Conservation (phyloP, 2,329 filamentous ascomycete genomes). For the Neonectria coccinea region DNA sequence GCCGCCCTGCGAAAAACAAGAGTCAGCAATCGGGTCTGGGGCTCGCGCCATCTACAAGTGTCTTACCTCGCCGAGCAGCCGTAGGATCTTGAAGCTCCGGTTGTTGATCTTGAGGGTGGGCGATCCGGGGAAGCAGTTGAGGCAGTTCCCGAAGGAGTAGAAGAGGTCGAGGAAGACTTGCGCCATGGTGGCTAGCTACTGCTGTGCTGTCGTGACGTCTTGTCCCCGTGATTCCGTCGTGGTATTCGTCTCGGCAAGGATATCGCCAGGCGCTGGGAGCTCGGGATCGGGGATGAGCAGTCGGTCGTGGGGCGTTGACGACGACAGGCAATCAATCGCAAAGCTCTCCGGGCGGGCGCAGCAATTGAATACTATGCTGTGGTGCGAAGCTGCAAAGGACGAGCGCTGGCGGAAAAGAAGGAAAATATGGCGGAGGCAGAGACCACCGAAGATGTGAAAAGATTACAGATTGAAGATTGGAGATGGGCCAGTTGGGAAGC, state of each 20-base stretch:
- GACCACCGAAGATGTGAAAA: neutral
- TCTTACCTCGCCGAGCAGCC: conserved; percentile 88
- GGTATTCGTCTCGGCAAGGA: neutral
- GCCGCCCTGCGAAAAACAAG: conserved; percentile 74
- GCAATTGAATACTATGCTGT: conserved; percentile 12
- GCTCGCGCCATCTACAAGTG: neutral
- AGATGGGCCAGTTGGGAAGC: conserved; percentile 13
- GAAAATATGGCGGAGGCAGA: neutral
- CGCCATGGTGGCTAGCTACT: conserved; percentile 67
- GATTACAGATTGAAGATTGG: conserved; percentile 5
- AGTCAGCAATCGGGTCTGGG: conserved; percentile 12
- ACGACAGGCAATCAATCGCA: neutral
- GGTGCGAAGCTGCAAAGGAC: neutral
- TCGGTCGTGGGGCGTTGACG: neutral
- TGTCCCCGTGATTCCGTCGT: neutral
- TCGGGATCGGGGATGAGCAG: neutral
- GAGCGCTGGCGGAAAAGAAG: conserved; percentile 4
- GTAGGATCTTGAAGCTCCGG: conserved; percentile 94
- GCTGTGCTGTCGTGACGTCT: neutral
- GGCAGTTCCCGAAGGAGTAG: conserved; percentile 92
- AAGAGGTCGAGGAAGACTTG: conserved; percentile 89
- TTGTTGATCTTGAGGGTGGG: conserved; percentile 96
- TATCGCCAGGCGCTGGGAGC: conserved; percentile 7
- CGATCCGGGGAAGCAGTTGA: conserved; percentile 95
- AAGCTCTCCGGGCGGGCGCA: neutral